Base-by-base conservation (phyloP, 352 stramenopile species). In the Phytophthora boehmeriae region DNA sequence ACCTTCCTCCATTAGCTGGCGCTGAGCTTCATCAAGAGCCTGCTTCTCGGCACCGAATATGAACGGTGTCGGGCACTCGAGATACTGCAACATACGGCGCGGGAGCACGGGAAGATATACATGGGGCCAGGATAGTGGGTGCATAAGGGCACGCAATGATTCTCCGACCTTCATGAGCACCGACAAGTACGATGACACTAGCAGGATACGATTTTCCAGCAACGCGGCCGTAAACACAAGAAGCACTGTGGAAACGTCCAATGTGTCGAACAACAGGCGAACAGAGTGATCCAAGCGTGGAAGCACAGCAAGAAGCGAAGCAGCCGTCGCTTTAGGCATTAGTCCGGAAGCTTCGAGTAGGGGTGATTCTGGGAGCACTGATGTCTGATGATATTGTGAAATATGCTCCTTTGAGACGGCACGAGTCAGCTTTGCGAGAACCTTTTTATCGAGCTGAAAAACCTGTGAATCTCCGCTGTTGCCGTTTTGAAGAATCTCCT, bases 21-120 rank as follows among this genome's bases (percentile, higher is more conserved):
- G 76, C 38, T 76, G 78, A 0, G 75, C 70, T 27, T 89, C 80
- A 9, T 92, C 80, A 0, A 92, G 53, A 23, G 73, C 69, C 54
- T 78, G 73, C 45, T 85, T 86, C 39, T 90, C 77, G 10, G 90
- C 78, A 35, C 87, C 87, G 55, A 96, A 92, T 50, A 96, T 89
- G 59, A 93, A 96, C 16, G 87, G 87, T 1, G 87, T 96, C 2
- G 87, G 87, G 47, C 87, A 96, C 49, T 96, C 83, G 16, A 96
- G 73, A 50, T 91, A 94, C 68, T 91, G 82, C 16, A 93, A 68
- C 81, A 96, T 89, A 48, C 78, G 71, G 8, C 72, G 77, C 2
- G 88, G 88, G 23, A 96, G 71, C 36, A 96, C 75, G 0, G 86
- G 88, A 6, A 92, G 63, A 61, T 96, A 97, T 39, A 95, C 84